phyloP scores from a whole-genome alignment of 2,329 filamentous ascomycete species.

The Fonsecaea multimorphosa region DNA sequence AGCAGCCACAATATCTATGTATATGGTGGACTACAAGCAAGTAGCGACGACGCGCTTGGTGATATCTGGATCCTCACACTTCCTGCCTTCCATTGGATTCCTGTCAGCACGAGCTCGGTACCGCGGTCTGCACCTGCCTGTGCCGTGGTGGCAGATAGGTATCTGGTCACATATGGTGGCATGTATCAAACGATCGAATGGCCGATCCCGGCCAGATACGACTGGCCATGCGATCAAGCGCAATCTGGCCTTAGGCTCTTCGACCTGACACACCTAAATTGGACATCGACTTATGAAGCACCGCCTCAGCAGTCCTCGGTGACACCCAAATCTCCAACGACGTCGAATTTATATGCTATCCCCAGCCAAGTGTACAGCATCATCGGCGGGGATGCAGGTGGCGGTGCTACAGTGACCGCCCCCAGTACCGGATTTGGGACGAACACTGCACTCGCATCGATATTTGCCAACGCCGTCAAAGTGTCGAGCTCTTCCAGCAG shows the following conservation, averaged over 20 bases:
- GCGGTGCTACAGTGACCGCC: not conserved
- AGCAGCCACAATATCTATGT: slow-evolving; percentile 4
- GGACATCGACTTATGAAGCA: not conserved
- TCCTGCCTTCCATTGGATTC: slow-evolving; percentile 1
- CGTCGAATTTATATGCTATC: not conserved
- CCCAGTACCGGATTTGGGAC: not conserved
- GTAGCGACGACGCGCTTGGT: not conserved
- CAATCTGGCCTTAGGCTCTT: not conserved
- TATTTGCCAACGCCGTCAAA: not conserved
- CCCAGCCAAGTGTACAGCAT: not conserved
- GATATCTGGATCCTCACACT: slow-evolving; percentile 2
- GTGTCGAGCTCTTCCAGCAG: not conserved
- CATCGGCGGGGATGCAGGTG: not conserved
- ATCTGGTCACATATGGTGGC: slow-evolving; percentile 1
- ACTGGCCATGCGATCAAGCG: not conserved
- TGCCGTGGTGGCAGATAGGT: not conserved
- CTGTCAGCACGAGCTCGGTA: not conserved
- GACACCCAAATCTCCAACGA: not conserved
- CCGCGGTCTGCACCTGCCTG: not conserved
- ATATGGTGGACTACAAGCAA: not conserved
- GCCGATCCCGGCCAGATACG: not conserved
- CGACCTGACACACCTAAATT: not conserved
- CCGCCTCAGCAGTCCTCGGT: not conserved
- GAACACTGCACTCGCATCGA: not conserved
- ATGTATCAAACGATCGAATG: not conserved